Base-by-base conservation (phyloP, 2,329 filamentous ascomycete species). In the Cephalotrichum gorgonifer region DNA sequence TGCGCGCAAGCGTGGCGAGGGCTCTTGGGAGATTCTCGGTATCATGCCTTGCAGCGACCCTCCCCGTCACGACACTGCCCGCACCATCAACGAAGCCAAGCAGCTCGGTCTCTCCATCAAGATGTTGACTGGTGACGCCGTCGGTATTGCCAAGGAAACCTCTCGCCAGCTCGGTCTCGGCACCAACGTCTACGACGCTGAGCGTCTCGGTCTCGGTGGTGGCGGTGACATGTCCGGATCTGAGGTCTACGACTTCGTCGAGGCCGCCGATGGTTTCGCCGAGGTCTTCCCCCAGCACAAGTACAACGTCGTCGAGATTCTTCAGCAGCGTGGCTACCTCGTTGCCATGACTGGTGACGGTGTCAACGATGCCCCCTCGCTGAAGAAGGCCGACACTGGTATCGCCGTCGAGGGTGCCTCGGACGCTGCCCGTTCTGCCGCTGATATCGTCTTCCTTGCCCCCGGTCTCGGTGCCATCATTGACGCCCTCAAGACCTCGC, bases 301-400 rank as follows among this genome's bases (percentile, higher is more conserved):
- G 76, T 94, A 90, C 73, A 87, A 88, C 56, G 88, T 93, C 66
- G 88, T 95, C 59, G 88, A 94, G 70, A 94, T 94, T 62, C 79
- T 95, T 46, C 88, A 95, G 72, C 85, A 91, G 73, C 86, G 88
- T 80, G 88, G 88, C 57, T 90, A 94, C 70, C 80, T 95, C 38
- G 88, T 94, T 70, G 89, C 88, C 65, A 95, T 95, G 89, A 95
- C 88, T 69, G 88, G 88, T 76, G 89, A 95, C 59, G 88, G 88
- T 78, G 88, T 95, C 72, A 95, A 95, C 71, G 88, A 95, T 69
- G 88, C 88, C 55, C 87, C 88, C 55, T 94, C 88, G 27, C 75
- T 95, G 63, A 94, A 95, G 75, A 94, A 90, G 75, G 88, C 88
- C n/a, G 88, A 95, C 71, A 94, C 88, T 60, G 89, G 89, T 76